Base-by-base conservation (phyloP, 2,329 filamentous ascomycete genomes). In the Mariannaea elegans region DNA sequence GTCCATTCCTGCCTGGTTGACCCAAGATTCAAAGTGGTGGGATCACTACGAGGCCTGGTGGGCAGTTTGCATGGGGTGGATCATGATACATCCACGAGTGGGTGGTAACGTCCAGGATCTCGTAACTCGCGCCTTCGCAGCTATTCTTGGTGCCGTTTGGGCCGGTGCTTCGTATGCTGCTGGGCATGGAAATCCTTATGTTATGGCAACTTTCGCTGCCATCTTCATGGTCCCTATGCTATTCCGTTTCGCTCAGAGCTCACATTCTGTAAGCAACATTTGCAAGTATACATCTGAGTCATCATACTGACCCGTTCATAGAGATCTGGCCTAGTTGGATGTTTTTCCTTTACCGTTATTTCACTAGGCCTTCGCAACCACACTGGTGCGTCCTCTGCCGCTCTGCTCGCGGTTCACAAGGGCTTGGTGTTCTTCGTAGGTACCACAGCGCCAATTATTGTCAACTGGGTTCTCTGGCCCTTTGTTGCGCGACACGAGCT, bases 391-490 rank as follows among this genome's bases (percentile, higher is more conserved):
- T 72, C 74, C 8, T 78, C 80, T 1, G 70, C 77, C 4, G 70
- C 74, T 3, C 67, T 75, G 3, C 76, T 82, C 7, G 80, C 80
- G 7, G 80, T 81, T 61, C 78, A 80, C 32, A 76, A 80, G 38
- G 84, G 84, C 0, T 63, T 81, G 3, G 78, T 81, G 0, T 82
- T 88, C 59, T 74, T 86, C 2, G 70, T 86, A 19, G 85, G 85
- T 2, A 81, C 85, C 3, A 76, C 83, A 1, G 77, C 81, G 1
- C 83, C 85, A 1, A 77, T 87, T 10, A 61, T 85, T 1, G 79
- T 87, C 13, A 87, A 87, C 63, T 87, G 84, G 84, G 66, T 85
- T 12, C 73, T 88, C 3, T 88, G 85, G 85, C 85, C 85, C 2
- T 88, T 88, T 62, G 79, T 87, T 5, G 85, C 85, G 10, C 78